phyloP scores from a whole-genome alignment of 176 grass and related monocot genomes.

The Phragmites australis region DNA sequence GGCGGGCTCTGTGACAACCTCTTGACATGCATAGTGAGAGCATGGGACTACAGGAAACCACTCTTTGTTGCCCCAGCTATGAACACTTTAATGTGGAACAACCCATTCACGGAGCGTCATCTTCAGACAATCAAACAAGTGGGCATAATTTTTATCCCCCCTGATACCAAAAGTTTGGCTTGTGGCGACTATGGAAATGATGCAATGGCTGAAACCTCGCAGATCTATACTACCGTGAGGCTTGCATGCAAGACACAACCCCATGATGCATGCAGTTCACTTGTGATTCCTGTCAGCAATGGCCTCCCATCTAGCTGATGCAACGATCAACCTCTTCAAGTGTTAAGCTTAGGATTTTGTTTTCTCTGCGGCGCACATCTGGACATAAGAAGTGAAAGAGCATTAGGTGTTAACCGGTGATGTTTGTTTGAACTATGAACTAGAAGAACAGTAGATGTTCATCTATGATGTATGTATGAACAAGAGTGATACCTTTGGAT shows the following conservation, averaged over 20 bases:
- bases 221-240: constrained; percentile 57
- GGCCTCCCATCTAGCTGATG: constrained; percentile 30
- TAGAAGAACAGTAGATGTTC: not conserved
- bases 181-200: constrained; percentile 89
- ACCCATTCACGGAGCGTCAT: constrained; percentile 74
- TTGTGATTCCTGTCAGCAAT: not conserved
- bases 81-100: constrained; percentile 98
- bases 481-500: not conserved
- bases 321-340: not conserved
- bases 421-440: not conserved
- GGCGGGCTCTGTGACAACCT: constrained; percentile 92
- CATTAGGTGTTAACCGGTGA: not conserved
- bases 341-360: not conserved
- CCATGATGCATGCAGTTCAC: constrained; percentile 8
- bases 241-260: constrained; percentile 51
- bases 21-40: constrained; percentile 87
- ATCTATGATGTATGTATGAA: not conserved
- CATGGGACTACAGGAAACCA: constrained; percentile 88
- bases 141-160: constrained; percentile 67
- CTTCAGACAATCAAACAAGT: constrained; percentile 57
- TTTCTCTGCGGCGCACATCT: not conserved
- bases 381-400: constrained; percentile 25
- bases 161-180: constrained; percentile 62
- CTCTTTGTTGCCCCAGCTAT: constrained; percentile 85
- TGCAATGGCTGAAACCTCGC: constrained; percentile 82